A percentile compares a stretch with the other conserved stretches of the same genome.
Evolutionary conservation across 768 basidiomycete genomes (phyloP).

Genomic region (Bullera alba): DNA sequence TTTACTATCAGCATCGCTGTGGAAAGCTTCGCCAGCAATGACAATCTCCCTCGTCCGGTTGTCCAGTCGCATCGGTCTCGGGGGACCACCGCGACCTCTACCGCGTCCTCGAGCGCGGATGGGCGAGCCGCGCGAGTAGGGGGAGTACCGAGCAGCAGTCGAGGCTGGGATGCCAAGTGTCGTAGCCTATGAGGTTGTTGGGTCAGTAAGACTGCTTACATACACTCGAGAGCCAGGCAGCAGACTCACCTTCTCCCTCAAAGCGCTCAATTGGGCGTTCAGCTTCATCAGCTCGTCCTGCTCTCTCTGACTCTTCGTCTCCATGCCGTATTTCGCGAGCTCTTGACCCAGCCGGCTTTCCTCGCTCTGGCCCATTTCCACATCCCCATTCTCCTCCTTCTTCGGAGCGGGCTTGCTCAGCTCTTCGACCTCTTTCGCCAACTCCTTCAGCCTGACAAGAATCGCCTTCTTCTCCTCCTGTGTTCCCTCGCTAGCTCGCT

Average conservation of each 20-base stretch:
- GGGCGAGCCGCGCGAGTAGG: constrained; percentile 58
- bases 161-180: constrained; percentile 43
- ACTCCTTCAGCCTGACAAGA: constrained; percentile 64
- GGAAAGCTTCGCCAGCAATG: constrained; percentile 59
- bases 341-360: constrained; percentile 73
- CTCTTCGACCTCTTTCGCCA: constrained; percentile 71
- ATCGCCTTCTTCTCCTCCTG: constrained; percentile 70
- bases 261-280: constrained; percentile 21
- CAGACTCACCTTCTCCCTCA: constrained; percentile 53
- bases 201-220: not conserved
- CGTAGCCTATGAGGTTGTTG: constrained; percentile 54
- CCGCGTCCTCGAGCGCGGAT: constrained; percentile 56
- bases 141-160: constrained; percentile 44
- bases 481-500: constrained; percentile 55
- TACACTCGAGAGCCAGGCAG: constrained; percentile 7
- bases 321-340: constrained; percentile 59
- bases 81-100: constrained; percentile 56
- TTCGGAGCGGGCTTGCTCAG: constrained; percentile 35
- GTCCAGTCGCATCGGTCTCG: constrained; percentile 78
- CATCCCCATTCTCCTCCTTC: constrained; percentile 18
- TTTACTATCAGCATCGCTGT: constrained; percentile 51
- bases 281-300: constrained; percentile 36
- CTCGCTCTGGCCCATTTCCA: constrained; percentile 28
- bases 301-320: constrained; percentile 35
- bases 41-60: constrained; percentile 76